Evolutionary conservation across 768 basidiomycete genomes (phyloP), one percentile per base, ranked within the genome.

Genomic region (Phanerochaete carnosa): DNA sequence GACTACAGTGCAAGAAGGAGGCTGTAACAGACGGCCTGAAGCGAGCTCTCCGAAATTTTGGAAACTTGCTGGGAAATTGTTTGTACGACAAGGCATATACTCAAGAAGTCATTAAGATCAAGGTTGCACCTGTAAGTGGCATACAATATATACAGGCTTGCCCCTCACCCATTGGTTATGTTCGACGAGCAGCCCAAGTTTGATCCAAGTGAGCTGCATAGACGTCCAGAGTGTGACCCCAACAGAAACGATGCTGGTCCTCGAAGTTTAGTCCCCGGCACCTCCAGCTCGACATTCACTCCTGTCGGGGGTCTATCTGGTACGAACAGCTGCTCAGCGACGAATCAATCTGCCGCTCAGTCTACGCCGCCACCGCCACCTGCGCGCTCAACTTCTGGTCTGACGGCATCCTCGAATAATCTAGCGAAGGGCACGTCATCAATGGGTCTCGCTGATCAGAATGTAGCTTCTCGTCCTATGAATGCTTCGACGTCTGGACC

Each of bases 21-120:
- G 95, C 97, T 1, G 89, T 98, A 0, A 99, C 97, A 0, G 97
- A 99, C 66, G 96, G 83, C 0, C 76, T 96, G 57, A 99, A 99
- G 74, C 87, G 96, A 32, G 86, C 94, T 1, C 80, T 99, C 9
- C 81, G 94, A 26, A 93, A 87, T 64, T 99, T 98, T 70, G 97
- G 97, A 43, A 97, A 95, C 70, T 77, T 98, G 2, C 79, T 98
- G 16, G 97, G 97, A 1, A 96, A 97, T 68, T 99, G 97, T 73
- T 75, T 98, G n/a, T 98, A 98, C 68, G 97, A 98, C 76, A 97
- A 96, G 75, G 73, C 82, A 6, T 98, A 94, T 72, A 83, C 91
- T 0, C 82, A 88, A 51, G 90, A 95, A 69, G 79, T 99, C 9
- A 76, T 83, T 43, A 96, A 95, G 75, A 88, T 98, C 64, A 96